These are phyloP conservation scores for Coemansia sp. DNA, from an alignment of 192 early-diverging fungal genomes.

Conservation along the genomic window DNA sequence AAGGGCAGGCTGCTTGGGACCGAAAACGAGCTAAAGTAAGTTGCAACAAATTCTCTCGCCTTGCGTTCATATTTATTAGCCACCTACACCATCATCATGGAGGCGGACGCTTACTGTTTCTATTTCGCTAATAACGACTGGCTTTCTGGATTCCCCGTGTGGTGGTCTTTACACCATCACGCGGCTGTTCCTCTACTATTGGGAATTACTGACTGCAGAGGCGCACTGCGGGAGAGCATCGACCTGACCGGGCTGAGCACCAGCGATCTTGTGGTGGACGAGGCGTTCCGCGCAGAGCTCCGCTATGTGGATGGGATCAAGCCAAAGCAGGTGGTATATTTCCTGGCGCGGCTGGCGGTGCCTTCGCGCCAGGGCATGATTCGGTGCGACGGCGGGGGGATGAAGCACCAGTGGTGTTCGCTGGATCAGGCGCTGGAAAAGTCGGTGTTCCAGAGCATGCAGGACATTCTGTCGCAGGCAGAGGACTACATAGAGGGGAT, in stretches of 20 bases:
- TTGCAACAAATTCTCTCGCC: not conserved
- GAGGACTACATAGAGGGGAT: constrained; percentile 63
- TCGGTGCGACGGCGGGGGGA: constrained; percentile 57
- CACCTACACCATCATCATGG: no score
- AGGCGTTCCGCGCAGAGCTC: constrained; percentile 72
- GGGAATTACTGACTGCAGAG: constrained; percentile 53
- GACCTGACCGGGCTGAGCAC: constrained; percentile 72
- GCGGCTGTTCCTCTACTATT: not conserved
- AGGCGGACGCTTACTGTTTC: no score
- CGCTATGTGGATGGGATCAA: constrained; percentile 78
- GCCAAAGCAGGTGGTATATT: constrained; percentile 81
- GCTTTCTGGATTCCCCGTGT: not conserved
- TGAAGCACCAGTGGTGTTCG: constrained; percentile 73
- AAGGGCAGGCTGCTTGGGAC: constrained; percentile 75
- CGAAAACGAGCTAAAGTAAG: constrained; percentile 85
- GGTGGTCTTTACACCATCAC: not conserved
- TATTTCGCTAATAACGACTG: not conserved
- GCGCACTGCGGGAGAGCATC: constrained; percentile 72
- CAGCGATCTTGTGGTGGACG: constrained; percentile 69
- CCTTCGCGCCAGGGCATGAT: constrained; percentile 60
- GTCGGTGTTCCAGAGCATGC: constrained; percentile 75
- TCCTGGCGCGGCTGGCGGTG: constrained; percentile 69
- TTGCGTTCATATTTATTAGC: no score
- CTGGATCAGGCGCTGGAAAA: constrained; percentile 68
- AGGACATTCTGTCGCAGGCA: constrained; percentile 74